Evolutionary conservation across 768 basidiomycete species (phyloP), one percentile per base, ranked within the genome.

Genomic region (Russula griseocarnosa): DNA sequence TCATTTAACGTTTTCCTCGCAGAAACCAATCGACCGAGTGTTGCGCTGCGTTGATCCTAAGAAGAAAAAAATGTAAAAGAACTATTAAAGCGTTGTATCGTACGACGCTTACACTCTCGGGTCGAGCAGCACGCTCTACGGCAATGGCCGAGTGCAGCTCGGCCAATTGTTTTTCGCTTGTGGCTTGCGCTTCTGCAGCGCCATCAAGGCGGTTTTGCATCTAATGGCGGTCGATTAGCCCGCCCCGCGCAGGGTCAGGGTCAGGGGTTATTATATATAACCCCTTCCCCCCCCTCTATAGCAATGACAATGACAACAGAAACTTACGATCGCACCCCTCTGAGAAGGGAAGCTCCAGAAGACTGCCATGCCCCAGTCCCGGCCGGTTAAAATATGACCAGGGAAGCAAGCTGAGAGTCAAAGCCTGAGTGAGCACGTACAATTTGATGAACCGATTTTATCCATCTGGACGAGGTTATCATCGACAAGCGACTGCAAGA

Each of bases 261-360:
- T 7, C 0, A 36, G 5, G 13, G 13, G 36, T 36, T 13, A 36
- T 36, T 36, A 36, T 32, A 32, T 28, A 1, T 34, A 34, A 9
- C 9, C 34, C 32, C 1, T 1, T 10, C 34, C 18, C 42, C 44
- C 42, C 42, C 42, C 44, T 20, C 42, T n/a, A 34, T 36, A 13
- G 36, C 11, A n/a, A 36, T 16, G 18, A 46, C 8, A n/a, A n/a
- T n/a, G n/a, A n/a, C n/a, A n/a, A n/a, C n/a, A 53, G 30, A 36
- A 36, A 55, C 28, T 52, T 64, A 94, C 94, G 70, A 86, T 79
- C 9, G 87, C 83, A 5, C 94, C 93, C 52, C 85, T 83, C 63
- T 94, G 91, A 1, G 92, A 94, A 18, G 94, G 94, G 73, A 97
- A 96, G 70, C 91, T 91, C 94, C 94, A 97, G 74, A 92, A 96